Percentiles rank a stretch among this genome's conserved stretches.
These are phyloP conservation scores for Leucosporidium scottii DNA, from an alignment of 768 basidiomycete genomes.

Conservation along the genomic window DNA sequence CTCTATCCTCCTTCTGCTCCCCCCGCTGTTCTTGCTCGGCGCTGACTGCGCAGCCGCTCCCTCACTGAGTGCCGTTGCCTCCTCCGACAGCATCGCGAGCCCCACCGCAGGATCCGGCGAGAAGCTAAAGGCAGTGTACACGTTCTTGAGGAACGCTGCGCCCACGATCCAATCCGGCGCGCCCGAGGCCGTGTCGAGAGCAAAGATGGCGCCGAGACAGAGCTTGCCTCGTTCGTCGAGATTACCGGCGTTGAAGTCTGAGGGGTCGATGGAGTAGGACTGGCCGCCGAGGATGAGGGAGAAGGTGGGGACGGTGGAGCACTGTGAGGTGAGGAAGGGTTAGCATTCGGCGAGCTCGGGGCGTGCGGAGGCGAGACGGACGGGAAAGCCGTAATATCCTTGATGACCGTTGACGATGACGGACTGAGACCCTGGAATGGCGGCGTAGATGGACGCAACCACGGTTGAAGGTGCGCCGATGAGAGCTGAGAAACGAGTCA, in stretches of 20 bases:
- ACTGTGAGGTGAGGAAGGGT: background rate
- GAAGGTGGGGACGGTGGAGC: conserved; percentile 7
- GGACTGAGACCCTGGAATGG: conserved; percentile 60
- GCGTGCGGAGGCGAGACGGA: background rate
- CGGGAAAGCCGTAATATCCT: background rate
- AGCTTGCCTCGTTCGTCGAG: background rate
- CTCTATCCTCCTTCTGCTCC: too few species aligned
- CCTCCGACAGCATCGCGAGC: conserved; percentile 58
- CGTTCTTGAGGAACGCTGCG: conserved; percentile 73
- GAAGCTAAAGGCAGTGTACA: conserved; percentile 17
- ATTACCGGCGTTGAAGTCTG: conserved; percentile 64
- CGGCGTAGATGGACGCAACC: conserved; percentile 58
- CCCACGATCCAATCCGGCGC: conserved; percentile 44
- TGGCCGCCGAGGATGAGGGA: conserved; percentile 23
- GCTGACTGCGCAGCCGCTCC: too few species aligned
- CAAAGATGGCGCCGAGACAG: conserved; percentile 82
- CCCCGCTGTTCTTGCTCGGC: too few species aligned
- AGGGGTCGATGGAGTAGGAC: conserved; percentile 63
- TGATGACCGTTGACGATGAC: conserved; percentile 57
- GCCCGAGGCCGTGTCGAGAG: conserved; percentile 43
- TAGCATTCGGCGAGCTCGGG: background rate
- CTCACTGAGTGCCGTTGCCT: background rate
- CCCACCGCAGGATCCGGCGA: conserved; percentile 49
- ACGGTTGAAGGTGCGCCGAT: conserved; percentile 65
- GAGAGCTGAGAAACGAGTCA: conserved; percentile 46